Percentiles rank a stretch among this genome's conserved stretches.
phyloP scores from a whole-genome alignment of 2,329 filamentous ascomycete species.

The Penicillium italicum region DNA sequence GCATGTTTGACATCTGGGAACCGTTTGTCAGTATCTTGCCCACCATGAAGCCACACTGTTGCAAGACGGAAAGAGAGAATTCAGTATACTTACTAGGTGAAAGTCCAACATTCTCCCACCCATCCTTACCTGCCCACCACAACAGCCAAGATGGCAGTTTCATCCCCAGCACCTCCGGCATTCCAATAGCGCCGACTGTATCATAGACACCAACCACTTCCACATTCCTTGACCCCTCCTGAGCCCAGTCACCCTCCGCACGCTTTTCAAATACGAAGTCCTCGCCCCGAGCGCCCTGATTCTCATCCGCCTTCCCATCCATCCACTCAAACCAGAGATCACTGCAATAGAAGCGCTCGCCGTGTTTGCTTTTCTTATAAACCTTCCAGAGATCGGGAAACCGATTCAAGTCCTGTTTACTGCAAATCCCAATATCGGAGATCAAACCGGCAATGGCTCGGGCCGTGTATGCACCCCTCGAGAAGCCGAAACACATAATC shows the following conservation, averaged over 20 bases:
- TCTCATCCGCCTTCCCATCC: constrained; percentile 19
- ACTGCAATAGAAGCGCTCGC: constrained; percentile 18
- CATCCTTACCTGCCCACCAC: background rate
- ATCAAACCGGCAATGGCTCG: constrained; percentile 21
- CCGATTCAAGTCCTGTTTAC: constrained; percentile 14
- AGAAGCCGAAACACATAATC: constrained; percentile 24
- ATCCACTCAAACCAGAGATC: constrained; percentile 23
- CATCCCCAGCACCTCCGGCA: constrained; percentile 26
- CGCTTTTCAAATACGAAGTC: constrained; percentile 13
- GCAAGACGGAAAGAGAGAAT: background rate
- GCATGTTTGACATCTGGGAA: constrained; percentile 33
- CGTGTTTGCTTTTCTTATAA: constrained; percentile 15
- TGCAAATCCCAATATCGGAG: constrained; percentile 21
- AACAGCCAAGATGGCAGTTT: constrained; percentile 8
- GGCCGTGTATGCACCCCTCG: constrained; percentile 20
- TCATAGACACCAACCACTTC: constrained; percentile 36
- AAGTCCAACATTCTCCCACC: constrained; percentile 19
- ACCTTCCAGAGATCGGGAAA: constrained; percentile 21
- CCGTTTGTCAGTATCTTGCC: background rate
- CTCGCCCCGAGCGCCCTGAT: constrained; percentile 14
- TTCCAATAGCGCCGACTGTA: constrained; percentile 33
- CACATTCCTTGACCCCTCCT: constrained; percentile 15
- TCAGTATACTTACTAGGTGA: constrained; percentile 15
- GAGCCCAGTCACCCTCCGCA: constrained; percentile 12
- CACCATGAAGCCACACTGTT: background rate